These are phyloP conservation scores for Pythium scleroteichum DNA, from an alignment of 352 stramenopile species.

Conservation along the genomic window DNA sequence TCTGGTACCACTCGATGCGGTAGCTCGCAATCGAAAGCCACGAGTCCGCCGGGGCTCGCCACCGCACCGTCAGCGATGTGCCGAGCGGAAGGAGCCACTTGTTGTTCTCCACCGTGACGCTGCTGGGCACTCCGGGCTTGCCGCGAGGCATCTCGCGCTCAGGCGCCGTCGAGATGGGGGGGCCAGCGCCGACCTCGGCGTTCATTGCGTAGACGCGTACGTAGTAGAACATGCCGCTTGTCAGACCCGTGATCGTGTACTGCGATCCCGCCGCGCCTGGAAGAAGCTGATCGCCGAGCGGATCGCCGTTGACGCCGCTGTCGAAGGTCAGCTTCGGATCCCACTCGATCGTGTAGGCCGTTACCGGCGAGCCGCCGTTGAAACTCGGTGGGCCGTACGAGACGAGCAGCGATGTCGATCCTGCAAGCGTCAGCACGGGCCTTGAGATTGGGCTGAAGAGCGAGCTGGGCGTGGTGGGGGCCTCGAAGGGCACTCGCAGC, in stretches of 20 bases:
- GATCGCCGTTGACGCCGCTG: slow-evolving; percentile 54
- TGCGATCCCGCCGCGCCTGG: slow-evolving; percentile 21
- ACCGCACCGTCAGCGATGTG: slow-evolving; percentile 53
- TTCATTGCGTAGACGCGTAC: slow-evolving; percentile 77
- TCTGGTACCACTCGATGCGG: slow-evolving; percentile 76
- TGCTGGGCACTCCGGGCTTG: slow-evolving; percentile 45
- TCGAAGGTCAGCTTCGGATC: slow-evolving; percentile 82
- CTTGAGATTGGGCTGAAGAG: slow-evolving; percentile 59
- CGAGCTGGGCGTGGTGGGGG: slow-evolving; percentile 49
- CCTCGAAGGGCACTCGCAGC: slow-evolving; percentile 64
- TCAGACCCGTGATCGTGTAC: slow-evolving; percentile 56
- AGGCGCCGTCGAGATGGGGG: slow-evolving; percentile 45
- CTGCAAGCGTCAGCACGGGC: slow-evolving; percentile 70
- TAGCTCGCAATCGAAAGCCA: slow-evolving; percentile 38
- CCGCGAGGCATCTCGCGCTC: slow-evolving; percentile 60
- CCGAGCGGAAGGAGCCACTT: slow-evolving; percentile 34
- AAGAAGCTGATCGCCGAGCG: slow-evolving; percentile 44
- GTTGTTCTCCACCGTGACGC: slow-evolving; percentile 46
- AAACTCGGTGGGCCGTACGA: slow-evolving; percentile 81
- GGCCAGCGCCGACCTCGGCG: slow-evolving; percentile 43
- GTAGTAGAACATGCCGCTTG: slow-evolving; percentile 52
- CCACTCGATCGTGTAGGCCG: slow-evolving; percentile 91
- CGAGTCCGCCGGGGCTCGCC: slow-evolving; percentile 38
- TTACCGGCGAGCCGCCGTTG: slow-evolving; percentile 86
- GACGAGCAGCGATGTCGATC: slow-evolving; percentile 70